phyloP scores from a whole-genome alignment of 1,139 yeast species.

The Magnusiomyces magnusii region DNA sequence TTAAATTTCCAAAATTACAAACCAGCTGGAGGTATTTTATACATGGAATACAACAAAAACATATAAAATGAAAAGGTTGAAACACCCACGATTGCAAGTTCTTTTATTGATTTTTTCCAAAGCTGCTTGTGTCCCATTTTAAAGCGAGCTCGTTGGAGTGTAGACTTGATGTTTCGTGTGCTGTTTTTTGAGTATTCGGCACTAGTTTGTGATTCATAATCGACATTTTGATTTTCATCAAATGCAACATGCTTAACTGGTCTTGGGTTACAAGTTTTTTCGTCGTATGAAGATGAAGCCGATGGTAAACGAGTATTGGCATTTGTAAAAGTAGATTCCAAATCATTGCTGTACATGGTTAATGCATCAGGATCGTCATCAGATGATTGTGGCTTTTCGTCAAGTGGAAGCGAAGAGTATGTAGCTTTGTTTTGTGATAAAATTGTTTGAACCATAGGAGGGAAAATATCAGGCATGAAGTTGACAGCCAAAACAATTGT shows the following conservation, averaged over 20 bases:
- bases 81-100: conserved; percentile 5
- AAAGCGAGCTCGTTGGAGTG: conserved; percentile 3
- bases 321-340: neutral
- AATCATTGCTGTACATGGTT: neutral
- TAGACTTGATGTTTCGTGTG: neutral
- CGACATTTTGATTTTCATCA: neutral
- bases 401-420: neutral
- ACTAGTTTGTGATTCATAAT: neutral
- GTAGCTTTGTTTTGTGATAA: neutral
- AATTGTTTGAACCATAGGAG: neutral
- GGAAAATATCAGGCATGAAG: conserved; percentile 17
- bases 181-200: neutral
- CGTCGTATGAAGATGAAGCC: neutral
- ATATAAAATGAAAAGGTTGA: conserved; percentile 6
- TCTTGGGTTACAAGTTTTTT: neutral
- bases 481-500: conserved; percentile 16
- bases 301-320: neutral
- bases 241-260: neutral
- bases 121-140: conserved; percentile 2
- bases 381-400: neutral
- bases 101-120: conserved; percentile 11
- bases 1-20: neutral
- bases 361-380: neutral
- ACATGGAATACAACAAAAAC: conserved; percentile 11
- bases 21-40: neutral